phyloP scores from a whole-genome alignment of 2,329 filamentous ascomycete genomes.

The Akanthomyces muscarius region DNA sequence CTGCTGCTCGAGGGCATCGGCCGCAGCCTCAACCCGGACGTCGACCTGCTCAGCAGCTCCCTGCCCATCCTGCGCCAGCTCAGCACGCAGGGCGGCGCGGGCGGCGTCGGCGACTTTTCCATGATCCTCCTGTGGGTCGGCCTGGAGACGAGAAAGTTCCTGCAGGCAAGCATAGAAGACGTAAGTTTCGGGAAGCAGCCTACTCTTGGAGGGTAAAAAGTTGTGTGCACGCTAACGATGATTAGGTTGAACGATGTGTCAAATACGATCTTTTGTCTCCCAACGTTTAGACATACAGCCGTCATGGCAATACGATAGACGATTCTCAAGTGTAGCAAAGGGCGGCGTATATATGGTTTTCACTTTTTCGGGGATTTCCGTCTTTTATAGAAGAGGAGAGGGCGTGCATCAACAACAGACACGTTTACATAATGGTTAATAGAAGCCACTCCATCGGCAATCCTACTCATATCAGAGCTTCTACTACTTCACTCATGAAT shows the following conservation, averaged over 20 bases:
- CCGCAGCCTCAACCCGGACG: slow-evolving; percentile 74
- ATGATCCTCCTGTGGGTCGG: slow-evolving; percentile 93
- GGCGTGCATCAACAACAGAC: not conserved
- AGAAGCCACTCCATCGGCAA: not conserved
- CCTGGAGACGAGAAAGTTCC: slow-evolving; percentile 79
- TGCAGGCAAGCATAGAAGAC: slow-evolving; percentile 86
- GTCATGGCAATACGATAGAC: slow-evolving; percentile 7
- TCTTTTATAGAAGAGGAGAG: not conserved
- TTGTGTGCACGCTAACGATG: not conserved
- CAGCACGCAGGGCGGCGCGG: slow-evolving; percentile 70
- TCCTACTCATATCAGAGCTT: too few relatives aligned
- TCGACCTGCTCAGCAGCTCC: slow-evolving; percentile 82
- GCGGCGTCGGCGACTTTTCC: slow-evolving; percentile 70
- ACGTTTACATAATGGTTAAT: not conserved
- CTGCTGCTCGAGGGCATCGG: slow-evolving; percentile 92
- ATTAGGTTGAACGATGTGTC: slow-evolving; percentile 77
- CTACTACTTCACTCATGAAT: not conserved
- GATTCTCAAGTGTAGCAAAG: slow-evolving; percentile 5
- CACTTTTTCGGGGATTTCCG: not conserved
- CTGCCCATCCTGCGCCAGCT: slow-evolving; percentile 87
- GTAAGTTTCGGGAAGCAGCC: slow-evolving; percentile 46
- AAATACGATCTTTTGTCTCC: slow-evolving; percentile 86
- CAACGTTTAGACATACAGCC: slow-evolving; percentile 60
- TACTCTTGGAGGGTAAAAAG: not conserved
- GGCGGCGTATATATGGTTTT: not conserved